A percentile compares a stretch with the other conserved stretches of the same genome.
These are phyloP conservation scores for Candida nonsorbophila DNA, from an alignment of 805 yeast species.

Conservation along the genomic window DNA sequence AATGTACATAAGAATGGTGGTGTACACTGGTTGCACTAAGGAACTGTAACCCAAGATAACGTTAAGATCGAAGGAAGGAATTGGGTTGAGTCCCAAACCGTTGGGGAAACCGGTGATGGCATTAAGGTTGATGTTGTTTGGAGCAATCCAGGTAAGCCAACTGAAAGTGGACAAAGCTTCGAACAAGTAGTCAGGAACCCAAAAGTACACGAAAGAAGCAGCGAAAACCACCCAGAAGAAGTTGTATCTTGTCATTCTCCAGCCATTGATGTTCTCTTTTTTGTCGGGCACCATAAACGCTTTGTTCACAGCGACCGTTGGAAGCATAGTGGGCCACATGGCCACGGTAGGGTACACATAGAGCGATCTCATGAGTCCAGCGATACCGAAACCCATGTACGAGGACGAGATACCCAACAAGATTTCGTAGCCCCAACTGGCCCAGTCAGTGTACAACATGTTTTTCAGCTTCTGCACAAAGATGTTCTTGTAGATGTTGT, in stretches of 20 bases:
- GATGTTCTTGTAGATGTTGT: conserved; percentile 24
- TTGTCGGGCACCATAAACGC: conserved; percentile 19
- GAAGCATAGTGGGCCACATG: conserved; percentile 37
- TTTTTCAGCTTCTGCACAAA: conserved; percentile 13
- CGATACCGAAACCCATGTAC: conserved; percentile 27
- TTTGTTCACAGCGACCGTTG: conserved; percentile 22
- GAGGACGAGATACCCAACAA: conserved; percentile 18
- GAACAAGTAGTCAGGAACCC: conserved; percentile 25
- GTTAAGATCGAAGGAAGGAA: conserved; percentile 25
- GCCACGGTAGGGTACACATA: conserved; percentile 21
- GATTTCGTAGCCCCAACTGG: conserved; percentile 17
- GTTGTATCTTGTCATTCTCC: conserved; percentile 21
- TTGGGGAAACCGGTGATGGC: conserved; percentile 18
- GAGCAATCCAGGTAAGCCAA: conserved; percentile 27
- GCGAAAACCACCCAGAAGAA: conserved; percentile 27
- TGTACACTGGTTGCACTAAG: conserved; percentile 18
- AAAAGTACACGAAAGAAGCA: conserved; percentile 19
- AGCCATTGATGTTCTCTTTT: conserved; percentile 24
- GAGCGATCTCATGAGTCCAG: conserved; percentile 24
- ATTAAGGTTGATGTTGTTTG: conserved; percentile 17
- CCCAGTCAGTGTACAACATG: conserved; percentile 21
- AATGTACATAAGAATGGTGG: conserved; percentile 16
- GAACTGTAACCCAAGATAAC: conserved; percentile 10
- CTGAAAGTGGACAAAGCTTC: conserved; percentile 20
- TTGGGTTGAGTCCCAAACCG: conserved; percentile 27